Evolutionary conservation across 2,329 filamentous ascomycete species (phyloP).

Genomic region (Trichoderma brevicompactum): DNA sequence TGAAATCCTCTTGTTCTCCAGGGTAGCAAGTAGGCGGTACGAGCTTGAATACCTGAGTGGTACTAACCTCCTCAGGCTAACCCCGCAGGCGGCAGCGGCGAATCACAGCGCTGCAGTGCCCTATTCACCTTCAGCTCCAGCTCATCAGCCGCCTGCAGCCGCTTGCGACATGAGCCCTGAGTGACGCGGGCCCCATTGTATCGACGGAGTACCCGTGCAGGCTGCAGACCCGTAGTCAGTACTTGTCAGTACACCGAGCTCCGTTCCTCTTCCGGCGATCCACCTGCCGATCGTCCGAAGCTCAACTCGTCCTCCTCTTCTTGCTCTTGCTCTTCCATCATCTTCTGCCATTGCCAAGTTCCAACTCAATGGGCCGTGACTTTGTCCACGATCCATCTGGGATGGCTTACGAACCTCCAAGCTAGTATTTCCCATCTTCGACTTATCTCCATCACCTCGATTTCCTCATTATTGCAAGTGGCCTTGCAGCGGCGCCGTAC

Average conservation of each 20-base stretch:
- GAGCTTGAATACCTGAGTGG: not conserved
- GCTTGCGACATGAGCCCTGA: not conserved
- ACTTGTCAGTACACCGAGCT: slow-evolving; percentile 8
- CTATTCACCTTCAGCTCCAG: not conserved
- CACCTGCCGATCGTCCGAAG: slow-evolving; percentile 8
- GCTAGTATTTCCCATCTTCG: not conserved
- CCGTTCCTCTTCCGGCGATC: slow-evolving; percentile 4
- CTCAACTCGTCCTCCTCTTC: not conserved
- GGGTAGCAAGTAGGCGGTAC: slow-evolving; percentile 11
- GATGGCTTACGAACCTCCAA: slow-evolving; percentile 15
- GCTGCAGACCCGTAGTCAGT: not conserved
- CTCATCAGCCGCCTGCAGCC: slow-evolving; percentile 16
- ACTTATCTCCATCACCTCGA: not conserved
- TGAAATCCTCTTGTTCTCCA: not conserved
- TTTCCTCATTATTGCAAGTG: not conserved
- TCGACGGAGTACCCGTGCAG: slow-evolving; percentile 2
- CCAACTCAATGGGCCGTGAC: slow-evolving; percentile 9
- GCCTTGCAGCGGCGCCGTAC: not conserved
- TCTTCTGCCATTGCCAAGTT: not conserved
- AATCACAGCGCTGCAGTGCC: slow-evolving; percentile 7
- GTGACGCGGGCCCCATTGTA: not conserved
- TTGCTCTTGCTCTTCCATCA: not conserved
- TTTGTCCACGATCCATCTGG: slow-evolving; percentile 14
- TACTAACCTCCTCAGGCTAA: not conserved
- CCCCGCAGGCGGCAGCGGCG: not conserved